These are phyloP conservation scores for Goniomonas avonlea DNA, from an alignment of 78 protist genomes.

Conservation along the genomic window DNA sequence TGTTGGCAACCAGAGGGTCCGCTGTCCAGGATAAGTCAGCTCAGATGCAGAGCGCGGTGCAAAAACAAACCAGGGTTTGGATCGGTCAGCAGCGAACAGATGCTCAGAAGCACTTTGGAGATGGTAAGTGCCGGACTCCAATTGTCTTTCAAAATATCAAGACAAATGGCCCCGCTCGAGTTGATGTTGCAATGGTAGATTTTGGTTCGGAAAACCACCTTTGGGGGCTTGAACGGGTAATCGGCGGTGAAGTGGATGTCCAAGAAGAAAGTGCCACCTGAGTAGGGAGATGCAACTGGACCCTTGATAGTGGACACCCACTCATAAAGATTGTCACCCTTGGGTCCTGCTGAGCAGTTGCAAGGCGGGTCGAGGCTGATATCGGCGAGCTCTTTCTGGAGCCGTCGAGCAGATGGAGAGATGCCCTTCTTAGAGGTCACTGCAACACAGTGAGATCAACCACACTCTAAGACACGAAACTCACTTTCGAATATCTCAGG, in stretches of 20 bases:
- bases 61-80: slow-evolving; percentile 46
- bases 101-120: slow-evolving; percentile 45
- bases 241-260: slow-evolving; percentile 42
- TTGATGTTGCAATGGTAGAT: slow-evolving; percentile 61
- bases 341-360: slow-evolving; percentile 56
- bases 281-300: slow-evolving; percentile 51
- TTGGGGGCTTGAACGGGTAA: slow-evolving; percentile 75
- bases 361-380: slow-evolving; percentile 60
- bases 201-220: slow-evolving; percentile 50
- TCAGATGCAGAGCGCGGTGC: neutral
- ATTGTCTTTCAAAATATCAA: slow-evolving; percentile 19
- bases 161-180: slow-evolving; percentile 1
- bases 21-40: neutral
- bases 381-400: slow-evolving; percentile 63
- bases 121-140: slow-evolving; percentile 24
- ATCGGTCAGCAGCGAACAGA: slow-evolving; percentile 50
- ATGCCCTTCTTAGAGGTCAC: too few species aligned
- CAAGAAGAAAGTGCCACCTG: slow-evolving; percentile 65
- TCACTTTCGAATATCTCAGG: too few species aligned
- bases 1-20: slow-evolving; percentile 47
- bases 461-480: too few species aligned
- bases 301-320: slow-evolving; percentile 71
- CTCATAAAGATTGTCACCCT: slow-evolving; percentile 46
- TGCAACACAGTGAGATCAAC: too few species aligned
- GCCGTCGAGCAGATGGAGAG: too few species aligned